These are phyloP conservation scores for Plasmodium inui DNA, from an alignment of 169 alveolate species.

Conservation along the genomic window DNA sequence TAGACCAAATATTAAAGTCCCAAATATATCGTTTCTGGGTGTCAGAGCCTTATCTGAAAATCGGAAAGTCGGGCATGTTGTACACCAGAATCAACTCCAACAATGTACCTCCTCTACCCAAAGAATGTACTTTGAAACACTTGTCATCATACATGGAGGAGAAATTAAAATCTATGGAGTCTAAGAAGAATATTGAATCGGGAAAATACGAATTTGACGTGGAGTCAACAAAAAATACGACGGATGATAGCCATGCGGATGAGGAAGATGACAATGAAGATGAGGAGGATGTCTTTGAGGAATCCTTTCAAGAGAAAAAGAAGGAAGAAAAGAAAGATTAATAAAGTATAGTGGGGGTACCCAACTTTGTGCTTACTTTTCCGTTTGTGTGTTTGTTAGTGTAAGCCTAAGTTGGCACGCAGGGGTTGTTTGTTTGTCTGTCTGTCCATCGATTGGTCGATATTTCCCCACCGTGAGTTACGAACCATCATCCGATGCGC, in stretches of 20 bases:
- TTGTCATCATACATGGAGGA: constrained; percentile 73
- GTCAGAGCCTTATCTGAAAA: constrained; percentile 46
- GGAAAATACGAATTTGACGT: constrained; percentile 65
- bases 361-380: background rate
- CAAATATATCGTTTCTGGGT: constrained; percentile 75
- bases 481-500: background rate
- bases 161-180: constrained; percentile 73
- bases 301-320: background rate
- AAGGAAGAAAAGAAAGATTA: constrained; percentile 1
- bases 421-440: background rate
- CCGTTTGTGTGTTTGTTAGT: background rate
- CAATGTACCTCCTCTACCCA: constrained; percentile 42
- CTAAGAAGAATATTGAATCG: constrained; percentile 63
- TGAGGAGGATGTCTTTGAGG: constrained; percentile 21
- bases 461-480: background rate
- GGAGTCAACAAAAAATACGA: background rate
- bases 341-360: background rate
- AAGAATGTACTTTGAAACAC: constrained; percentile 54
- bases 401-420: background rate
- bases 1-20: constrained; percentile 72
- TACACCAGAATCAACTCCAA: constrained; percentile 22
- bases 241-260: background rate
- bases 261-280: constrained; percentile 27
- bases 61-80: constrained; percentile 38
- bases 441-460: background rate